Evolutionary conservation across 2,329 filamentous ascomycete species (phyloP).

Genomic region (Lasiodiplodia sp.): DNA sequence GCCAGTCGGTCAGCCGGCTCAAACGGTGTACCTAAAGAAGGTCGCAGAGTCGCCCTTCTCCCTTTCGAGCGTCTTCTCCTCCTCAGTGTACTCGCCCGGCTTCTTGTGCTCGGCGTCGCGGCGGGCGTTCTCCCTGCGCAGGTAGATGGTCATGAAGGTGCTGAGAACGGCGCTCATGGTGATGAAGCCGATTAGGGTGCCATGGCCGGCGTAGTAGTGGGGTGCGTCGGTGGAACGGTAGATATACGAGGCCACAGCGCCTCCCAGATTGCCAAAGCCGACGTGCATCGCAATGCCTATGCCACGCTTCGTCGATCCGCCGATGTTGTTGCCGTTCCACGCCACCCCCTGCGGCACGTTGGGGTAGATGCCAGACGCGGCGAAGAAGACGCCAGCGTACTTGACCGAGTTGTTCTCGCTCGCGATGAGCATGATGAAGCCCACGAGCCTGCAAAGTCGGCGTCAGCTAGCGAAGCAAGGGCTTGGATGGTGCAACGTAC

Average conservation of each 20-base stretch:
- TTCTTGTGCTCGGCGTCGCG: constrained; percentile 57
- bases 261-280: constrained; percentile 54
- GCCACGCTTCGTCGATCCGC: constrained; percentile 62
- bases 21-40: constrained; percentile 49
- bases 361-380: constrained; percentile 58
- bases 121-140: constrained; percentile 63
- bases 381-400: constrained; percentile 52
- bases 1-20: neutral
- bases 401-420: constrained; percentile 41
- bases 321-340: constrained; percentile 67
- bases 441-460: constrained; percentile 40
- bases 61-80: constrained; percentile 61
- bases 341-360: constrained; percentile 64
- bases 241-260: constrained; percentile 55
- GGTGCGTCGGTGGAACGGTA: constrained; percentile 55
- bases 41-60: constrained; percentile 65
- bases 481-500: constrained; percentile 2
- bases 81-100: constrained; percentile 57
- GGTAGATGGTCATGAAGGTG: constrained; percentile 65
- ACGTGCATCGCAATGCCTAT: constrained; percentile 65
- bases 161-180: constrained; percentile 60
- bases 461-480: neutral
- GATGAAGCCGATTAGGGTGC: constrained; percentile 53
- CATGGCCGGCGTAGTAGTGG: constrained; percentile 56
- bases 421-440: constrained; percentile 50